phyloP scores from a whole-genome alignment of 78 protist genomes.

The Parvularia atlantis region DNA sequence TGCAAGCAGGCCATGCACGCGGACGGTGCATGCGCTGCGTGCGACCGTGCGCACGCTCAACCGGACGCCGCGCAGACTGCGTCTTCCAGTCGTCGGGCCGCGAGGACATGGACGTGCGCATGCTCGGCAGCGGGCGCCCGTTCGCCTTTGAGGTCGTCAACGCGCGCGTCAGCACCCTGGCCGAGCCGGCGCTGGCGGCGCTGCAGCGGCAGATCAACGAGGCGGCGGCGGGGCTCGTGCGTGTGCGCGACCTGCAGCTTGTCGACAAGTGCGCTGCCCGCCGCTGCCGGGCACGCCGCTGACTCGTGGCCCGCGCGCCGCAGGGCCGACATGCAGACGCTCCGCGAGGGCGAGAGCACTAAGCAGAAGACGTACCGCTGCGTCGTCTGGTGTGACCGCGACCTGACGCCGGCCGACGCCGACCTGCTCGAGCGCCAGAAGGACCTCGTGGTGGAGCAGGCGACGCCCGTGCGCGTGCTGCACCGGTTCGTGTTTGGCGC shows the following conservation, averaged over 20 bases:
- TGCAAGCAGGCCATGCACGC: too few relatives aligned
- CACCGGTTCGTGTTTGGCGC: too few relatives aligned
- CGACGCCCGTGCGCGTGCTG: conserved; percentile 79
- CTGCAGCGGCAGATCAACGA: conserved; percentile 8
- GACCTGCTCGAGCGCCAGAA: not conserved
- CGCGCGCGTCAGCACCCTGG: not conserved
- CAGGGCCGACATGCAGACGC: too few relatives aligned
- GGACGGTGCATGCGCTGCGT: not conserved
- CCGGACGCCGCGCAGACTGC: too few relatives aligned
- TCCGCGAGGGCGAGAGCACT: conserved; percentile 35
- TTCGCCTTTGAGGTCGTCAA: conserved; percentile 59
- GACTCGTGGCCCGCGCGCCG: too few relatives aligned
- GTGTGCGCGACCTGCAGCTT: conserved; percentile 34
- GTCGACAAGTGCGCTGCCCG: not conserved
- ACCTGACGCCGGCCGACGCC: conserved; percentile 4
- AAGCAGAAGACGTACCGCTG: conserved; percentile 55
- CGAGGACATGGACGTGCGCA: conserved; percentile 84
- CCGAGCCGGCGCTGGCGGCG: not conserved
- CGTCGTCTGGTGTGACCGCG: conserved; percentile 41
- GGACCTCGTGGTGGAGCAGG: conserved; percentile 29
- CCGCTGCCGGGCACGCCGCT: too few relatives aligned
- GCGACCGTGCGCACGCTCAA: too few relatives aligned
- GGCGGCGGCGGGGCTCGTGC: conserved; percentile 4
- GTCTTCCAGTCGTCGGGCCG: conserved; percentile 63
- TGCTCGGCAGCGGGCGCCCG: conserved; percentile 82